Conservation (phyloP, 2,329 filamentous ascomycete species). For the Xylariaceae sp. region DNA sequence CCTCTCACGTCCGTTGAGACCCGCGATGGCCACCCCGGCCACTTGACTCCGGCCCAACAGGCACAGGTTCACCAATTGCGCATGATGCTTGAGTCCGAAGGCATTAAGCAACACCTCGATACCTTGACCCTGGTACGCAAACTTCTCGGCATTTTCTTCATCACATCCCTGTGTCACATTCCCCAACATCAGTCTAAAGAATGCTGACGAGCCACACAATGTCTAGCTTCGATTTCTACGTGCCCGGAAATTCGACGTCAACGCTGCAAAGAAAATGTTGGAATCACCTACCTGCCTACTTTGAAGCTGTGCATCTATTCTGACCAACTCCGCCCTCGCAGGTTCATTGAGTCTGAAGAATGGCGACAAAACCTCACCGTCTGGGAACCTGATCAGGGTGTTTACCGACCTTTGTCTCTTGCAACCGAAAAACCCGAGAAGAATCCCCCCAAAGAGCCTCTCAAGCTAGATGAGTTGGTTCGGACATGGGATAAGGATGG, state of each 20-base stretch:
- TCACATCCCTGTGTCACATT: too few relatives aligned
- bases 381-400: conserved; percentile 83
- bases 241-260: conserved; percentile 93
- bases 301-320: neutral
- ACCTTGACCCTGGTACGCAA: conserved; percentile 86
- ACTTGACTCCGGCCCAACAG: conserved; percentile 86
- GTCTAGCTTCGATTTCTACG: conserved; percentile 83
- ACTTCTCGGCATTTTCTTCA: neutral
- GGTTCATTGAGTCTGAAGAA: conserved; percentile 89
- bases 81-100: conserved; percentile 80
- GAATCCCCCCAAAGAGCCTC: conserved; percentile 30
- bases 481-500: conserved; percentile 69
- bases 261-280: conserved; percentile 85
- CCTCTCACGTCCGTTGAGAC: conserved; percentile 76
- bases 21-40: conserved; percentile 82
- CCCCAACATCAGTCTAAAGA: neutral
- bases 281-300: conserved; percentile 44
- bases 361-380: conserved; percentile 84
- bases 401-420: conserved; percentile 17
- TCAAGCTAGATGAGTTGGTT: conserved; percentile 71
- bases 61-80: conserved; percentile 88
- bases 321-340: conserved; percentile 45
- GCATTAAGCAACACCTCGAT: conserved; percentile 84
- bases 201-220: conserved; percentile 3
- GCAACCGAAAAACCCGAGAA: conserved; percentile 13